phyloP scores from a whole-genome alignment of 2,329 filamentous ascomycete genomes.

The Escovopsis sp. region DNA sequence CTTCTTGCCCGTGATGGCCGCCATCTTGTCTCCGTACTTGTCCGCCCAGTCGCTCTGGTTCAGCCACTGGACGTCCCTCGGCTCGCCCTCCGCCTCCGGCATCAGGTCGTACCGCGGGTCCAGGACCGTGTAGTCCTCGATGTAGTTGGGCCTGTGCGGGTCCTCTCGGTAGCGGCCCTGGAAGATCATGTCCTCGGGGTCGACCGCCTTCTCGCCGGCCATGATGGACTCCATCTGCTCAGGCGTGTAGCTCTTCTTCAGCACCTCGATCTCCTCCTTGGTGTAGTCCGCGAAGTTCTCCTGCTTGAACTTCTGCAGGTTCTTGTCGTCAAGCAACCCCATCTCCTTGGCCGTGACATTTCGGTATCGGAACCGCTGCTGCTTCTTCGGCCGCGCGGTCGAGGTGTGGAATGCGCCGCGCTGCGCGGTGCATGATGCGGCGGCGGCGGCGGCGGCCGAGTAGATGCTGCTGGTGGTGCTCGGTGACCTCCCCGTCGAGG shows the following conservation, averaged over 20 bases:
- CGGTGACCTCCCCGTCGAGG: slow-evolving; percentile 12
- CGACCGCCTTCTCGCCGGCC: slow-evolving; percentile 65
- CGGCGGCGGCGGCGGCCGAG: slow-evolving; percentile 7
- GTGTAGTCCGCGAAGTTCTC: slow-evolving; percentile 50
- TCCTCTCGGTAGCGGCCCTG: slow-evolving; percentile 62
- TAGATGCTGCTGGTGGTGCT: slow-evolving; percentile 10
- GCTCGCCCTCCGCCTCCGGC: slow-evolving; percentile 32
- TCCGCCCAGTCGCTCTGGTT: slow-evolving; percentile 42
- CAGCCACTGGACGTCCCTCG: slow-evolving; percentile 43
- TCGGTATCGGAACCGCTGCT: slow-evolving; percentile 31
- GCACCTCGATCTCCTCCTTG: slow-evolving; percentile 44
- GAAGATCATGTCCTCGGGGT: slow-evolving; percentile 56
- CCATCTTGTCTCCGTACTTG: slow-evolving; percentile 38
- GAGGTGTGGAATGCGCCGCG: slow-evolving; percentile 36
- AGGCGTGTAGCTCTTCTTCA: slow-evolving; percentile 58
- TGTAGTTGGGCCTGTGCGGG: slow-evolving; percentile 56
- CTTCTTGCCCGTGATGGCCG: slow-evolving; percentile 26
- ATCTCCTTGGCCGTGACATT: slow-evolving; percentile 38
- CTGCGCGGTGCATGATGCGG: slow-evolving; percentile 6
- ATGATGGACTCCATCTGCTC: slow-evolving; percentile 71
- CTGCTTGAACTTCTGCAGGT: slow-evolving; percentile 29
- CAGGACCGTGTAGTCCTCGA: slow-evolving; percentile 69
- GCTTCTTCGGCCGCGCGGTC: slow-evolving; percentile 27
- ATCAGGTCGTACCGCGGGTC: slow-evolving; percentile 66
- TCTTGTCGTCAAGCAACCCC: slow-evolving; percentile 31